Evolutionary conservation across 106 monocot species (phyloP), one percentile per base, ranked within the genome.

Genomic region (Acorus gramineus): DNA sequence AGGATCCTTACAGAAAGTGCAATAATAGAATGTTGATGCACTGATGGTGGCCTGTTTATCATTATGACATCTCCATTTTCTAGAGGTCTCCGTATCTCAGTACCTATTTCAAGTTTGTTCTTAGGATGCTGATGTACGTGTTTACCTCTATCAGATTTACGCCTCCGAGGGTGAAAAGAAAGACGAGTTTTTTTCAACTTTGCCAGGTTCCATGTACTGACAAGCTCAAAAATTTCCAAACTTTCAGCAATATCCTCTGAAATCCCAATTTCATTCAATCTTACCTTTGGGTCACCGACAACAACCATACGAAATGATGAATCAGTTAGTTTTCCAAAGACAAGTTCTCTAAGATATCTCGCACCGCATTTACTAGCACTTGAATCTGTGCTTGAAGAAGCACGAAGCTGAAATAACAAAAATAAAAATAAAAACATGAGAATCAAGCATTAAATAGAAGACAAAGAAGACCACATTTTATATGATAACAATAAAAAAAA

Each of bases 21-120:
- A 64, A 96, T 78, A 6, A 90, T 70, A 28, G 90, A 90, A 77
- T 96, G 90, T 47, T 79, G 87, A 77, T 96, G 95, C 11, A 90
- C 84, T 7, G 90, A 87, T 61, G 95, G 95, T 66, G 81, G 84
- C 14, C 95, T 73, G 53, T 96, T 87, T 49, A 85, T 56, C 8
- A 96, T 59, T 59, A 96, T 57, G 73, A 82, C 50, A 73, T 96
- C 95, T 45, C 87, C 95, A 79, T 96, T 56, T 63, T 77, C 69
- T n/a, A 96, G 64, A 51, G 90, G 90, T 57, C 90, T 74, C 52
- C 75, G 69, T 47, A 85, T n/a, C 42, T 73, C 55, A 74, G 87
- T 83, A 56, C 87, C 90, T 72, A 90, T 56, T 57, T 80, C 63
- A 59, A 86, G 77, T 52, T 63, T 49, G 48, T 49, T 48, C 4